Conservation (phyloP, 163 green algal genomes). For the Scenedesmus sp. region DNA sequence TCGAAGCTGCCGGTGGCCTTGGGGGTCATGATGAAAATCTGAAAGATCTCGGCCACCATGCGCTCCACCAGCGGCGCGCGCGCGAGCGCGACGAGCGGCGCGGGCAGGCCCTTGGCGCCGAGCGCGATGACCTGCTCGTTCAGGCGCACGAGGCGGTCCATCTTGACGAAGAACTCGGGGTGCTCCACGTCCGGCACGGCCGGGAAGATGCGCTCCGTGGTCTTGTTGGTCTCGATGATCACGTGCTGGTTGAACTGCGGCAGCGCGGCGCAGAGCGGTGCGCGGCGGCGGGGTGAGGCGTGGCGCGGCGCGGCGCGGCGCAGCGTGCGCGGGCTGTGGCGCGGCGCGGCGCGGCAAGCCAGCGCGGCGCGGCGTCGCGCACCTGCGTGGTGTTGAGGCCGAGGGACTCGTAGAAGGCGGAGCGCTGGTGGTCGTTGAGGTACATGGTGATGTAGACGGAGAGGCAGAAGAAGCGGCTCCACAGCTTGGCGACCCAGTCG, state of each 20-base stretch:
- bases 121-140: constrained; percentile 72
- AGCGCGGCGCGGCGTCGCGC: no score
- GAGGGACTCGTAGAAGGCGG: constrained; percentile 93
- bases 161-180: constrained; percentile 82
- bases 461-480: constrained; percentile 97
- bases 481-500: constrained; percentile 83
- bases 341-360: no score
- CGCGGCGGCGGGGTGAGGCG: no score
- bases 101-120: constrained; percentile 61
- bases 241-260: constrained; percentile 97
- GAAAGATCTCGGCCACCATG: constrained; percentile 70
- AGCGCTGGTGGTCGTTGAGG: constrained; percentile 95
- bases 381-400: constrained; percentile 92
- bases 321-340: no score
- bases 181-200: constrained; percentile 84
- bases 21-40: constrained; percentile 67
- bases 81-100: constrained; percentile 70
- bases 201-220: constrained; percentile 95
- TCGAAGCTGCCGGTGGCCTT: constrained; percentile 59
- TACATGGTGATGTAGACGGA: constrained; percentile 99
- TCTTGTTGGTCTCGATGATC: constrained; percentile 98
- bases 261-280: constrained; percentile 13
- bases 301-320: no score
- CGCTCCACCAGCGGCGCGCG: constrained; percentile 68
- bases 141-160: constrained; percentile 66